A percentile compares a stretch with the other conserved stretches of the same genome.
Conservation (phyloP, 148 eudicot species). For the Pouteria glomerata region DNA sequence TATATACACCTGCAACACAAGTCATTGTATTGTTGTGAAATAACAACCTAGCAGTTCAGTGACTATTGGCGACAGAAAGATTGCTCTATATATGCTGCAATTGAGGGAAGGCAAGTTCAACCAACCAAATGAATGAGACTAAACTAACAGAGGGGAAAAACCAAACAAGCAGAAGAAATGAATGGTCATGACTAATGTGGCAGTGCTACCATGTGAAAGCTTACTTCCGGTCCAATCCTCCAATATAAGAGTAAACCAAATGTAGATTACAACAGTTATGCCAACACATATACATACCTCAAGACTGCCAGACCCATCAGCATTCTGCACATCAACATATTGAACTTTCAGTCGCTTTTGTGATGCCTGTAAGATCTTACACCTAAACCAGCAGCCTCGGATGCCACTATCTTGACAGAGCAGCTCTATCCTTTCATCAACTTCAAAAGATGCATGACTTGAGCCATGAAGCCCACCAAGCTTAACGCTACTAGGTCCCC, state of each 20-base stretch:
- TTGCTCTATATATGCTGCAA: background rate
- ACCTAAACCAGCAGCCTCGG: conserved; percentile 48
- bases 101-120: background rate
- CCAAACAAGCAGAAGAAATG: background rate
- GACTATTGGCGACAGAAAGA: background rate
- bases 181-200: background rate
- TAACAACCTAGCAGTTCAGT: background rate
- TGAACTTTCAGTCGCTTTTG: conserved; percentile 23
- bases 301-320: conserved; percentile 28
- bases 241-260: background rate
- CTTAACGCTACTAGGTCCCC: conserved; percentile 8
- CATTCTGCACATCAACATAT: conserved; percentile 30
- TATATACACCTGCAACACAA: background rate
- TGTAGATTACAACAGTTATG: background rate
- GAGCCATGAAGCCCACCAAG: conserved; percentile 14
- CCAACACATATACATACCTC: conserved; percentile 25
- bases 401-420: conserved; percentile 46
- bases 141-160: background rate
- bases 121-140: background rate
- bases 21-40: background rate
- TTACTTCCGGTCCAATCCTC: background rate
- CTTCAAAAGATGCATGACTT: conserved; percentile 4
- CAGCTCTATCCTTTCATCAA: conserved; percentile 31
- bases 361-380: conserved; percentile 25
- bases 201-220: background rate